phyloP scores from a whole-genome alignment of 352 stramenopile species.

The Globisporangium paddicum region DNA sequence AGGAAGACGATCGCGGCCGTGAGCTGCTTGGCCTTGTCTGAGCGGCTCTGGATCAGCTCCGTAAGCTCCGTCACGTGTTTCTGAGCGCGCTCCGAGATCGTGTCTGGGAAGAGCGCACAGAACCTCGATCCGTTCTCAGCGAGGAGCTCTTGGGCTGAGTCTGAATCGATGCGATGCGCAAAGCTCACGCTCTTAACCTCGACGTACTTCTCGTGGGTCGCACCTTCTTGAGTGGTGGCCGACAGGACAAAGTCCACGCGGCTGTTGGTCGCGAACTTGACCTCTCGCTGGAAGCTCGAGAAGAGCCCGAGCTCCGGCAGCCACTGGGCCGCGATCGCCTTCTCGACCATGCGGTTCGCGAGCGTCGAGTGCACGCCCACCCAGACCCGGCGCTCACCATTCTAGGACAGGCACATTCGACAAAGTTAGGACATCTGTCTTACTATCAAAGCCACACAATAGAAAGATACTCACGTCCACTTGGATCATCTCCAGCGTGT shows the following conservation, averaged over 20 bases:
- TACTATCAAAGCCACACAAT: not conserved
- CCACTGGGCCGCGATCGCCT: slow-evolving; percentile 53
- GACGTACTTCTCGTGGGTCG: slow-evolving; percentile 61
- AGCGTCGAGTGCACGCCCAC: slow-evolving; percentile 73
- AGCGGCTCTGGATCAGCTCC: slow-evolving; percentile 34
- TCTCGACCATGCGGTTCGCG: slow-evolving; percentile 79
- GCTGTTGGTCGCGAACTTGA: slow-evolving; percentile 78
- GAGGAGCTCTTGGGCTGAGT: not conserved
- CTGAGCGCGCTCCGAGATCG: slow-evolving; percentile 60
- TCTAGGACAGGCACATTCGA: slow-evolving; percentile 26
- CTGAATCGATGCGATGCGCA: slow-evolving; percentile 14
- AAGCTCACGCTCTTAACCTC: slow-evolving; percentile 86
- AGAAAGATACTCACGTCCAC: slow-evolving; percentile 47
- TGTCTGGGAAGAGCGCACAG: slow-evolving; percentile 78
- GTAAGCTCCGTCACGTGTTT: slow-evolving; percentile 79
- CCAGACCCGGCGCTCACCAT: slow-evolving; percentile 62
- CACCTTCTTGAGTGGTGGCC: not conserved
- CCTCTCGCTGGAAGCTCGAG: slow-evolving; percentile 54
- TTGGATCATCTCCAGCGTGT: slow-evolving; percentile 84
- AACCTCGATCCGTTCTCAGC: not conserved
- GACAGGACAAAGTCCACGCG: slow-evolving; percentile 82
- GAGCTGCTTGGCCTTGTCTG: slow-evolving; percentile 9
- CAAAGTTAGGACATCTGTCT: not conserved
- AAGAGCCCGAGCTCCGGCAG: slow-evolving; percentile 57
- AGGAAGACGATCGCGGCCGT: slow-evolving; percentile 69